A percentile compares a stretch with the other conserved stretches of the same genome.
Conservation (phyloP, 1,284 basidiomycete genomes). For the Ganoderma boninense region DNA sequence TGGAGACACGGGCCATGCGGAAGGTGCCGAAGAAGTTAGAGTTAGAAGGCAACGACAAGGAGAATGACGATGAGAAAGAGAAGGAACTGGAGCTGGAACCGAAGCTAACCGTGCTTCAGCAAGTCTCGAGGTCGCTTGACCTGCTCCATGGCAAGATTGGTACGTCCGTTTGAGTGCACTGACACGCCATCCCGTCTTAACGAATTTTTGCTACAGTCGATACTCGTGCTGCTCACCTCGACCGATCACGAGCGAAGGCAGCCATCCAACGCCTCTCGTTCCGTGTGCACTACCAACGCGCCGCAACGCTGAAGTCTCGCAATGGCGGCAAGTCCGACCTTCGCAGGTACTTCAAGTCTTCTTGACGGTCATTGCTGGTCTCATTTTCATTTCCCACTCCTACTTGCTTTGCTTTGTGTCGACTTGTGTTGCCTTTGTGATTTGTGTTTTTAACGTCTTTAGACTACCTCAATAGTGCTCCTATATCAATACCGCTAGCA, state of each 20-base stretch:
- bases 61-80: conserved; percentile 24
- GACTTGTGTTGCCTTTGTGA: background rate
- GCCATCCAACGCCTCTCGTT: conserved; percentile 67
- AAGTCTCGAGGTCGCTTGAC: conserved; percentile 56
- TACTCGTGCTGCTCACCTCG: conserved; percentile 74
- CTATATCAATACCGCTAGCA: background rate
- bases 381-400: background rate
- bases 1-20: conserved; percentile 47
- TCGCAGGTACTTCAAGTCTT: conserved; percentile 12
- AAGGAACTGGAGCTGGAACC: conserved; percentile 34
- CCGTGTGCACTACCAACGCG: conserved; percentile 69
- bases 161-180: conserved; percentile 42
- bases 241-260: conserved; percentile 74
- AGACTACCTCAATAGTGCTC: background rate
- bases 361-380: background rate
- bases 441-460: background rate
- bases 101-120: conserved; percentile 51
- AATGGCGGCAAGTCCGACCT: conserved; percentile 9
- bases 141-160: conserved; percentile 68
- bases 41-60: conserved; percentile 13
- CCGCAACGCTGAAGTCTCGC: conserved; percentile 38
- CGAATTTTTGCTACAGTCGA: conserved; percentile 55
- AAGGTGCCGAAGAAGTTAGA: conserved; percentile 26
- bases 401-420: background rate
- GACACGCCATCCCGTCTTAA: background rate